phyloP scores from a whole-genome alignment of 129 eudicot genomes.

The Saposhnikovia divaricata region DNA sequence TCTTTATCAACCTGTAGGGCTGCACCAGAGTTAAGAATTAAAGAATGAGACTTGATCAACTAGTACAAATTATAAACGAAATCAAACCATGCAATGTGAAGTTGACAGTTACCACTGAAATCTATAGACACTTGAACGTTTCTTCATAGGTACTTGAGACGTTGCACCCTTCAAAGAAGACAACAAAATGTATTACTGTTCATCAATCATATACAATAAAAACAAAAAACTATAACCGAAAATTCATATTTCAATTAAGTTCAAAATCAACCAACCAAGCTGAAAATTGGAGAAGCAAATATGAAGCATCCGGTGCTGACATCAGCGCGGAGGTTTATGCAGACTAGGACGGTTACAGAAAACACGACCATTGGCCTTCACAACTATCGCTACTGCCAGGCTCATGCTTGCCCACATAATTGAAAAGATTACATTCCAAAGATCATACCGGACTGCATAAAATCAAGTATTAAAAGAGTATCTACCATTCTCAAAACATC shows the following conservation, averaged over 20 bases:
- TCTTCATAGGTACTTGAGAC: no score
- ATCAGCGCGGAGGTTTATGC: constrained; percentile 42
- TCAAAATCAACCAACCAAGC: neutral
- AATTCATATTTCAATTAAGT: neutral
- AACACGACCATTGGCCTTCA: constrained; percentile 74
- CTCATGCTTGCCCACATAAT: constrained; percentile 76
- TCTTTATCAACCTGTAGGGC: neutral
- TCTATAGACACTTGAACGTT: neutral
- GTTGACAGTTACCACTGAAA: neutral
- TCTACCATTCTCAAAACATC: neutral
- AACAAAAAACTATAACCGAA: neutral
- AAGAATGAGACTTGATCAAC: neutral
- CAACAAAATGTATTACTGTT: neutral
- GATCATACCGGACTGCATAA: constrained; percentile 50
- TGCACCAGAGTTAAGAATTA: neutral
- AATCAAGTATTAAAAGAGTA: neutral
- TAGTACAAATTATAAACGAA: neutral
- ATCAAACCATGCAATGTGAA: neutral
- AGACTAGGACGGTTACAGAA: constrained; percentile 88
- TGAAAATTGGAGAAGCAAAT: neutral
- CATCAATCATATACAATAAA: neutral
- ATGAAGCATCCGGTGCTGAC: neutral
- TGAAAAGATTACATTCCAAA: constrained; percentile 50
- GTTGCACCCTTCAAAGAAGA: neutral
- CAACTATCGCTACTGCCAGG: constrained; percentile 51